A percentile compares a stretch with the other conserved stretches of the same genome.
Evolutionary conservation across 2,329 filamentous ascomycete species (phyloP).

Genomic region (Cercospora sesami): DNA sequence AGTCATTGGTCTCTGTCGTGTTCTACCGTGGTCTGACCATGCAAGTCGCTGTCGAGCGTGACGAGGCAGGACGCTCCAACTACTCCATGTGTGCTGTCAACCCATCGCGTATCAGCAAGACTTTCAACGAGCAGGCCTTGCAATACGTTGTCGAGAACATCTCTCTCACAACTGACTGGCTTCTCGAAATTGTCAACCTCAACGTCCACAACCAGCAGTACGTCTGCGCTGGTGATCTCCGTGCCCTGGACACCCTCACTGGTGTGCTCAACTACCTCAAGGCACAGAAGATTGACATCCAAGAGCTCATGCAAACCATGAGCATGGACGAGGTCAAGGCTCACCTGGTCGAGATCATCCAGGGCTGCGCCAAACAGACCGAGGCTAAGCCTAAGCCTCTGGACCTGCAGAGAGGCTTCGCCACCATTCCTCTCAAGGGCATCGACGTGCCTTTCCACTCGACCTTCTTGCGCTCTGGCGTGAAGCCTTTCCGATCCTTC

Average conservation of each 20-base stretch:
- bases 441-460: slow-evolving; percentile 99
- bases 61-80: slow-evolving; percentile 88
- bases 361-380: slow-evolving; percentile 81
- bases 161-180: slow-evolving; percentile 88
- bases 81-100: slow-evolving; percentile 99
- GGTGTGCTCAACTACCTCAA: slow-evolving; percentile 95
- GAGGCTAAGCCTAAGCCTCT: slow-evolving; percentile 84
- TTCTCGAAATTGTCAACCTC: slow-evolving; percentile 98
- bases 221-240: slow-evolving; percentile 66
- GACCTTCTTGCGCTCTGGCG: slow-evolving; percentile 94
- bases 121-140: slow-evolving; percentile 95
- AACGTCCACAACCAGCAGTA: slow-evolving; percentile 72
- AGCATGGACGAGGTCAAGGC: slow-evolving; percentile 88
- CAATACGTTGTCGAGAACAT: slow-evolving; percentile 98
- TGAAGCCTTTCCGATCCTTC: slow-evolving; percentile 98
- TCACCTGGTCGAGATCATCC: slow-evolving; percentile 87
- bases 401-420: slow-evolving; percentile 90
- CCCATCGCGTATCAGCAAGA: slow-evolving; percentile 96
- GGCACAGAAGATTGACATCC: slow-evolving; percentile 94
- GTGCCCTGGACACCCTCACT: slow-evolving; percentile 65
- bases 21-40: slow-evolving; percentile 99
- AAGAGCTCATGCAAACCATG: slow-evolving; percentile 81
- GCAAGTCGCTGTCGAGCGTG: slow-evolving; percentile 98
- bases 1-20: slow-evolving; percentile 94
- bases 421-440: slow-evolving; percentile 92